A percentile compares a stretch with the other conserved stretches of the same genome.
Evolutionary conservation across 805 yeast species (phyloP).

Genomic region (Priceomyces fermenticarens): DNA sequence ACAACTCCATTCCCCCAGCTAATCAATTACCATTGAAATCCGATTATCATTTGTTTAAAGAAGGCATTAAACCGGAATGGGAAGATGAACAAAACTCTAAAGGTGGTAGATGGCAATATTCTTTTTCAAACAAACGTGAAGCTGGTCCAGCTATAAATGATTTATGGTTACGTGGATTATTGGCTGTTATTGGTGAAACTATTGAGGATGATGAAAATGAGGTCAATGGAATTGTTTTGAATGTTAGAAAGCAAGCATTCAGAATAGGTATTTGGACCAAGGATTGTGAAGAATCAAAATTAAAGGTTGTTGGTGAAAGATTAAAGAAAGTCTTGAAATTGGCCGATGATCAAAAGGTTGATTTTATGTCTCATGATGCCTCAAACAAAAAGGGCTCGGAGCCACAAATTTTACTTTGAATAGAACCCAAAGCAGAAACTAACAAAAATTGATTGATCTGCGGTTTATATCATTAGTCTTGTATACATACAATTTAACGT

Average conservation of each 20-base stretch:
- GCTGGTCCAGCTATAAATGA: slow-evolving; percentile 68
- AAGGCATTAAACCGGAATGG: slow-evolving; percentile 97
- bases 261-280: slow-evolving; percentile 94
- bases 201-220: slow-evolving; percentile 79
- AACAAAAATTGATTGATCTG: too few species aligned
- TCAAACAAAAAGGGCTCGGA: slow-evolving; percentile 39
- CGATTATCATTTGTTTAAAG: slow-evolving; percentile 93
- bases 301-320: slow-evolving; percentile 76
- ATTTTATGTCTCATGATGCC: slow-evolving; percentile 70
- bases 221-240: slow-evolving; percentile 91
- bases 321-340: slow-evolving; percentile 83
- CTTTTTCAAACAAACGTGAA: slow-evolving; percentile 67
- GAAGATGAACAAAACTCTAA: slow-evolving; percentile 83
- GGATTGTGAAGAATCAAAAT: slow-evolving; percentile 60
- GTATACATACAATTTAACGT: slow-evolving; percentile 12
- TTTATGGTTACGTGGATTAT: slow-evolving; percentile 84
- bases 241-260: slow-evolving; percentile 76
- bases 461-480: neutral
- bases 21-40: slow-evolving; percentile 87
- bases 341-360: slow-evolving; percentile 70
- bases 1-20: slow-evolving; percentile 89
- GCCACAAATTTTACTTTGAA: slow-evolving; percentile 32
- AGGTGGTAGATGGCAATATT: slow-evolving; percentile 88
- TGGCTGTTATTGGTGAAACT: slow-evolving; percentile 93
- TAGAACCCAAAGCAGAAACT: neutral